A percentile compares a stretch with the other conserved stretches of the same genome.
Conservation (phyloP, 495 filamentous ascomycete genomes). For the Lasiosphaeriaceae sp. region DNA sequence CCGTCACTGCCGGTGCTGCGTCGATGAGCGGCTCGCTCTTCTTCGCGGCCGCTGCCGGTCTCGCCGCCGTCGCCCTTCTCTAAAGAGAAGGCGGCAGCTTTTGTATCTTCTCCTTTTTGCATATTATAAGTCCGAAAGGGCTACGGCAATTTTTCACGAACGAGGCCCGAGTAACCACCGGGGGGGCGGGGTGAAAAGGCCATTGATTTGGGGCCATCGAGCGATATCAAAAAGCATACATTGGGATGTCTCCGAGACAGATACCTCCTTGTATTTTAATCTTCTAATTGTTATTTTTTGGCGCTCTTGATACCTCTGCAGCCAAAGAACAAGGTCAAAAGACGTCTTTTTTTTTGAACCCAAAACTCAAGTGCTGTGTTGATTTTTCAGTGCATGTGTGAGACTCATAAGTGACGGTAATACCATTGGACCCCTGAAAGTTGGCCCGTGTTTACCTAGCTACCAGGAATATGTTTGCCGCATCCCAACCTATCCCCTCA, state of each 20-base stretch:
- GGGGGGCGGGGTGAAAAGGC: background rate
- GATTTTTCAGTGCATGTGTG: too few relatives aligned
- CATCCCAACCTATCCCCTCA: too few relatives aligned
- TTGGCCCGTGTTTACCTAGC: too few relatives aligned
- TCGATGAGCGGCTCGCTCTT: conserved; percentile 41
- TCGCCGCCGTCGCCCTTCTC: conserved; percentile 48
- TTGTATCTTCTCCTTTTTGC: background rate
- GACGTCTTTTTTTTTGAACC: background rate
- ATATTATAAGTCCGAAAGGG: conserved; percentile 6
- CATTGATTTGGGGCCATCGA: background rate
- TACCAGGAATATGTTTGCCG: too few relatives aligned
- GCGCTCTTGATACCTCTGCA: conserved; percentile 11
- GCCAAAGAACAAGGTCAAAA: background rate
- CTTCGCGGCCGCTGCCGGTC: conserved; percentile 48
- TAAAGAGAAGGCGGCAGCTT: conserved; percentile 30
- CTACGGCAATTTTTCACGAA: conserved; percentile 7
- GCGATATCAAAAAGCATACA: conserved; percentile 4
- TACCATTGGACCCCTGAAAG: too few relatives aligned
- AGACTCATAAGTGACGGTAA: too few relatives aligned
- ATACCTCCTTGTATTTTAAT: conserved; percentile 44
- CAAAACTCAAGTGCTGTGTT: background rate
- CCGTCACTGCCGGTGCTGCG: conserved; percentile 45
- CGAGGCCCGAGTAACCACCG: background rate
- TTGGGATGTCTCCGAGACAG: conserved; percentile 16
- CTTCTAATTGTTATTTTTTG: conserved; percentile 40